A percentile compares a stretch with the other conserved stretches of the same genome.
Conservation (phyloP, 164 flowering plant species). For the Vitis amurensis region DNA sequence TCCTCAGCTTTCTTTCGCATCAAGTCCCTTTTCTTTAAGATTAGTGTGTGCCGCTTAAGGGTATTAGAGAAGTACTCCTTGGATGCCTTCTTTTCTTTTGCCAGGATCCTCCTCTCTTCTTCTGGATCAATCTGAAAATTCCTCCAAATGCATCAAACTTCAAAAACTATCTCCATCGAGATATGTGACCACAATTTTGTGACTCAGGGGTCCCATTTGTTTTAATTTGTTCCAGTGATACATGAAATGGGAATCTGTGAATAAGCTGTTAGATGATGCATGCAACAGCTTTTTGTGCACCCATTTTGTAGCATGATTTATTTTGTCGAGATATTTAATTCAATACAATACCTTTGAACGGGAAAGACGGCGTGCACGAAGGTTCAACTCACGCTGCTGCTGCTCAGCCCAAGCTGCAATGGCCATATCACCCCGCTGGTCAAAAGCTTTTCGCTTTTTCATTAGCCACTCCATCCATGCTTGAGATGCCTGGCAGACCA, state of each 20-base stretch:
- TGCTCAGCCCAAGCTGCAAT: conserved; percentile 98
- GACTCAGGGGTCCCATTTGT: not conserved
- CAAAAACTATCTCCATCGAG: not conserved
- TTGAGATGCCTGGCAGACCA: conserved; percentile 76
- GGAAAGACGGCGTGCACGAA: conserved; percentile 84
- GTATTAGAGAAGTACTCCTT: conserved; percentile 64
- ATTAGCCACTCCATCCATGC: conserved; percentile 99
- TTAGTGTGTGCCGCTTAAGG: conserved; percentile 78
- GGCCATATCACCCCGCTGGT: conserved; percentile 98
- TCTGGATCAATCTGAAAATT: conserved; percentile 77
- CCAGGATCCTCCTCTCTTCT: conserved; percentile 80
- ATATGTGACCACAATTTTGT: no score
- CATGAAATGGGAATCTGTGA: no score
- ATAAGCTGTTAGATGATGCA: no score
- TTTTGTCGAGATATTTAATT: not conserved
- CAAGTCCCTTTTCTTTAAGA: conserved; percentile 83
- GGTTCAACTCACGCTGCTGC: conserved; percentile 84
- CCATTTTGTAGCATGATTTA: not conserved
- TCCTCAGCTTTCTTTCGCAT: conserved; percentile 85
- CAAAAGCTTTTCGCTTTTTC: conserved; percentile 91
- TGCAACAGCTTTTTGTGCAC: no score
- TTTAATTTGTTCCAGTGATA: no score
- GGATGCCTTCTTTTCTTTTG: conserved; percentile 80
- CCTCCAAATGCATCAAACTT: not conserved
- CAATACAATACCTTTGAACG: conserved; percentile 73